Base-by-base conservation (phyloP, 2,329 filamentous ascomycete species). In the Botrytis pseudocinerea region DNA sequence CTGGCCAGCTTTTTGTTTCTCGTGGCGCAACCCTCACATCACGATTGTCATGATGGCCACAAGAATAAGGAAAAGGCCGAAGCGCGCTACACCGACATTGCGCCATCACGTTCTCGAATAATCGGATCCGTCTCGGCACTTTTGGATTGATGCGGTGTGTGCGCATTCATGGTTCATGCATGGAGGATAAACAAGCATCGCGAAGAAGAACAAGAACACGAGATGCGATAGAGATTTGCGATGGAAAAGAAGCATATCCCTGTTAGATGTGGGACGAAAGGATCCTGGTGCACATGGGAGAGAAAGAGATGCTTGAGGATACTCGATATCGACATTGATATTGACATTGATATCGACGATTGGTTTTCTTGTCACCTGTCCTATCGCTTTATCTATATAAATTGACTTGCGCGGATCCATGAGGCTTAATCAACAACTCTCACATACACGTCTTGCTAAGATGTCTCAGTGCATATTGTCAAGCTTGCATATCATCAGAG, bases 141-240 rank as follows among this genome's bases (percentile, higher is more conserved):
- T 28, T 16, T 28, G 20, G 10, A 38, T 6, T 38, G 60, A 5
- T 70, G 48, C 68, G n/a, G 12, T 70, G n/a, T 46, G 51, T 71
- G 16, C 48, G 4, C 20, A 8, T 42, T 16, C 70, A 72, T 68
- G 46, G 40, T 70, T 61, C 42, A 70, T 70, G 68, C 68, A 70
- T 70, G 68, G 48, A 70, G 16, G 22, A 62, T 20, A 38, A n/a
- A 46, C 42, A 40, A 61, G 68, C 38, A 62, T 62, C 40, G 48
- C 40, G 20, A 62, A 20, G 28, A 54, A 51, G 20, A 51, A 66
- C 5, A 51, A 54, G 64, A 54, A 54, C 64, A 66, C 46, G 46
- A 22, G 46, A 66, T 66, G 64, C 25, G 25, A 2, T 20, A 28
- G 64, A 54, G 22, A 40, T 66, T 40, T 51, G 7, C 20, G 22